Base-by-base conservation (phyloP, 371 early-diverging fungal species). In the Actinomucor elegans region DNA sequence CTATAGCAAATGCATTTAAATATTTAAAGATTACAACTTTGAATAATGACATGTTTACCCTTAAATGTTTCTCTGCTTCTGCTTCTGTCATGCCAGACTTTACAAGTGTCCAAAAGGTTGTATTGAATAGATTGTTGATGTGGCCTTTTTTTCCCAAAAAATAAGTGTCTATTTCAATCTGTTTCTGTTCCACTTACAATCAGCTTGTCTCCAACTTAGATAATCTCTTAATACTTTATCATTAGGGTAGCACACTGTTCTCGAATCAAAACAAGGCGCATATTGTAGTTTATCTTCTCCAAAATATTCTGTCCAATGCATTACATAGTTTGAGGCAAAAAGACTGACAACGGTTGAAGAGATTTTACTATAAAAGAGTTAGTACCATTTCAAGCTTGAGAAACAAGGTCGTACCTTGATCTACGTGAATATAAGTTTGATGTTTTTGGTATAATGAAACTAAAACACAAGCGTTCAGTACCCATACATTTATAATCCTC, bases 201-300 rank as follows among this genome's bases (percentile, higher is more conserved):
- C 98, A 7, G 87, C 97, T 69, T 97, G 97, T 28, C 98, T 75
- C 97, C 98, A 98, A 38, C 82, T 70, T 35, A 98, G 73, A 68
- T 98, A 98, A 69, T 98, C 97, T 53, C 89, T 80, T 53, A 98
- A 49, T 29, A 88, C 85, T 29, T 84, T 65, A 34, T 85, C 83
- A 4, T 85, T 80, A 5, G 98, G 97, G 64, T 98, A 98, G 28
- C 79, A 71, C 0, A 98, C 94, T 2, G 85, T 85, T 9, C 98
- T 83, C 7, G 88, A 90, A 78, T 98, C 97, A 64, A 98, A 97
- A 26, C 89, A 86, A 2, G 98, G 96, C 18, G 93, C 88, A 49
- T 90, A 90, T 56, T 71, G 65, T 52, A 96, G 67, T 52, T 55
- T 62, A n/a, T 66, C 61, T 5, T 78, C 73, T 4, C 82, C 71